These are phyloP conservation scores for Cladophialophora yegresii DNA, from an alignment of 2,329 filamentous ascomycete genomes.

Conservation along the genomic window DNA sequence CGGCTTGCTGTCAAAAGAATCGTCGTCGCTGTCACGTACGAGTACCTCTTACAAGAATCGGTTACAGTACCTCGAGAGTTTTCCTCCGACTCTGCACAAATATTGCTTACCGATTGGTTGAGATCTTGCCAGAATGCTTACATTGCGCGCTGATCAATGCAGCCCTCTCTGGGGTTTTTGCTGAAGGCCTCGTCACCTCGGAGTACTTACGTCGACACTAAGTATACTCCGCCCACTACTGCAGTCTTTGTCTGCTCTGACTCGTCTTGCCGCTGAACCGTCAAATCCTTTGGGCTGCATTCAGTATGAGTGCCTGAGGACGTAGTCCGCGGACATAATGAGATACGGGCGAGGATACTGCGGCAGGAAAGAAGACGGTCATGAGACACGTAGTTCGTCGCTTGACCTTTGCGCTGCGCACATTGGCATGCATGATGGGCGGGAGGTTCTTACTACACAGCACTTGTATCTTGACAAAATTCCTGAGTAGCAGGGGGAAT, in stretches of 20 bases:
- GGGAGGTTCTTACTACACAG: background rate
- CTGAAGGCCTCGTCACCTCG: background rate
- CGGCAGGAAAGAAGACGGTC: background rate
- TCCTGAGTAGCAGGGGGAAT: background rate
- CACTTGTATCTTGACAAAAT: background rate
- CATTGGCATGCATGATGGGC: slow-evolving; percentile 15
- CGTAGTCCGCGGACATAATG: background rate
- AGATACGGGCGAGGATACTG: background rate
- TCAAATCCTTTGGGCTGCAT: slow-evolving; percentile 6
- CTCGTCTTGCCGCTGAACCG: background rate
- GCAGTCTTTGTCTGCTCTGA: background rate
- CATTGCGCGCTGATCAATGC: background rate
- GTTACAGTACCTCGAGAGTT: background rate
- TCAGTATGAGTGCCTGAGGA: slow-evolving; percentile 4
- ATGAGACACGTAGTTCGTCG: background rate
- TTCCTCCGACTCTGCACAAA: background rate
- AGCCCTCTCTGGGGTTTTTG: background rate
- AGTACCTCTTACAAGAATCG: background rate
- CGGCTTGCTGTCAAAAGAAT: background rate
- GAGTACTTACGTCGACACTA: slow-evolving; percentile 12
- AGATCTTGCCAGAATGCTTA: slow-evolving; percentile 10
- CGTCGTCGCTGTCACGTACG: background rate
- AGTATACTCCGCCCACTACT: slow-evolving; percentile 10
- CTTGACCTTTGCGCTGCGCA: slow-evolving; percentile 1
- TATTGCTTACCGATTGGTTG: slow-evolving; percentile 1